A percentile compares a stretch with the other conserved stretches of the same genome.
phyloP scores from a whole-genome alignment of 345 rosid genomes.

The Populus ilicifolia region DNA sequence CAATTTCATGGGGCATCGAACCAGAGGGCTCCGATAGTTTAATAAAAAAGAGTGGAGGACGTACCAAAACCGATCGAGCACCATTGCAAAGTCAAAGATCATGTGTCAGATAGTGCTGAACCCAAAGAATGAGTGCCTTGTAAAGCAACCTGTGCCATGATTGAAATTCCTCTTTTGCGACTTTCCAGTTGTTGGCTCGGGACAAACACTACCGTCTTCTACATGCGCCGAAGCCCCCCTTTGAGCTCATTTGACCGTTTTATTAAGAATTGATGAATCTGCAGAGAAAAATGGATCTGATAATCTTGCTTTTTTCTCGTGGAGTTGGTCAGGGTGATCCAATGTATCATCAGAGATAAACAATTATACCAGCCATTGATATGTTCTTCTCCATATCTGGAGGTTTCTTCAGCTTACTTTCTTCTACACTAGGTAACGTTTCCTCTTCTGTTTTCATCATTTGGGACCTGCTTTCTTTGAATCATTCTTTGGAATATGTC shows the following conservation, averaged over 20 bases:
- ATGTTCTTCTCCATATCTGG: too few species aligned
- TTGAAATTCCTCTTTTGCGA: not conserved
- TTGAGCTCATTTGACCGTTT: constrained; percentile 20
- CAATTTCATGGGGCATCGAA: not conserved
- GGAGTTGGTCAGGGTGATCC: constrained; percentile 2
- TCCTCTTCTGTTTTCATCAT: not conserved
- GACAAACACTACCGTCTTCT: constrained; percentile 25
- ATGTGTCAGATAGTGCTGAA: not conserved
- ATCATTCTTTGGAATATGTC: not conserved
- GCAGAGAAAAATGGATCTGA: not conserved
- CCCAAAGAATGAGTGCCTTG: not conserved
- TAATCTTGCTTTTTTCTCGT: not conserved
- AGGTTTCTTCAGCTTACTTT: not conserved
- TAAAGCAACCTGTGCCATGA: constrained; percentile 2
- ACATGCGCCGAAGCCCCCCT: constrained; percentile 1
- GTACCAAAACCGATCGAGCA: not conserved
- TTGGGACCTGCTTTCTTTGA: not conserved
- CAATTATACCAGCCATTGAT: too few species aligned
- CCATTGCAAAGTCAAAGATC: not conserved
- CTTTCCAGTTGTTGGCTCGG: constrained; percentile 8
- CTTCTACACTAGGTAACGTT: not conserved
- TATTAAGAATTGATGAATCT: not conserved
- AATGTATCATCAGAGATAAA: too few species aligned
- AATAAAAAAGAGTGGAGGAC: not conserved
- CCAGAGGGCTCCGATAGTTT: not conserved